phyloP scores from a whole-genome alignment of 139 green algal genomes.

The Limnomonas spitsbergensis region DNA sequence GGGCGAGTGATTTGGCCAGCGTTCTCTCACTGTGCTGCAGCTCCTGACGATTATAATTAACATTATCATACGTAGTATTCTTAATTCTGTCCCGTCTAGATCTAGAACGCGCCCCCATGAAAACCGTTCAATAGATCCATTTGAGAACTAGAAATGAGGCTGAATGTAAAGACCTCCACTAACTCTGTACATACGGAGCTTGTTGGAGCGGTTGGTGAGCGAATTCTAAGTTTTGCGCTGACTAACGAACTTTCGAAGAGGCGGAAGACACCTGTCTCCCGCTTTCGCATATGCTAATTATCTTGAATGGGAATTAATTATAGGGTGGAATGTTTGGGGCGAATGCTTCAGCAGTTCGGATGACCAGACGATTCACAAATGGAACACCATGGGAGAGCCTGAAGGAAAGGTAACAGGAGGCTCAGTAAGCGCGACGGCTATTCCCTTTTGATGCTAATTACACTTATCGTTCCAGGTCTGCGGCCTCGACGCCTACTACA shows the following conservation, averaged over 20 bases:
- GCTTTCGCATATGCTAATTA: no score
- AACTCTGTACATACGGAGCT: slow-evolving; percentile 49
- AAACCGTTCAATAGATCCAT: no score
- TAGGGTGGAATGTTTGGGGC: slow-evolving; percentile 49
- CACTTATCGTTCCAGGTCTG: slow-evolving; percentile 44
- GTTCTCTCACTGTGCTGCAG: no score
- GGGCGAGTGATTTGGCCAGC: no score
- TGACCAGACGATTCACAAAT: slow-evolving; percentile 61
- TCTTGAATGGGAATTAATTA: no score
- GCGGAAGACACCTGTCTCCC: no score
- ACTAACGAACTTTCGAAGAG: no score
- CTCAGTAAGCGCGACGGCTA: background rate
- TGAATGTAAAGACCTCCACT: slow-evolving; percentile 29
- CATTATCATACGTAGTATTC: no score
- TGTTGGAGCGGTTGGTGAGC: slow-evolving; percentile 27
- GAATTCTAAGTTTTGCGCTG: no score
- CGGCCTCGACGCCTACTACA: slow-evolving; percentile 53
- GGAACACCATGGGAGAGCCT: slow-evolving; percentile 52
- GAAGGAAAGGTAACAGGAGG: slow-evolving; percentile 46
- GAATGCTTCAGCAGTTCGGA: slow-evolving; percentile 57
- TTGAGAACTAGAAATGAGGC: slow-evolving; percentile 37
- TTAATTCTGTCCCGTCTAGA: no score
- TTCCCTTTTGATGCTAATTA: slow-evolving; percentile 14
- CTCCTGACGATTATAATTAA: no score
- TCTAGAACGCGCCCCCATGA: no score